Percentiles rank a stretch among this genome's conserved stretches.
phyloP scores from a whole-genome alignment of 352 stramenopile genomes.

The Blastocystis sp. region DNA sequence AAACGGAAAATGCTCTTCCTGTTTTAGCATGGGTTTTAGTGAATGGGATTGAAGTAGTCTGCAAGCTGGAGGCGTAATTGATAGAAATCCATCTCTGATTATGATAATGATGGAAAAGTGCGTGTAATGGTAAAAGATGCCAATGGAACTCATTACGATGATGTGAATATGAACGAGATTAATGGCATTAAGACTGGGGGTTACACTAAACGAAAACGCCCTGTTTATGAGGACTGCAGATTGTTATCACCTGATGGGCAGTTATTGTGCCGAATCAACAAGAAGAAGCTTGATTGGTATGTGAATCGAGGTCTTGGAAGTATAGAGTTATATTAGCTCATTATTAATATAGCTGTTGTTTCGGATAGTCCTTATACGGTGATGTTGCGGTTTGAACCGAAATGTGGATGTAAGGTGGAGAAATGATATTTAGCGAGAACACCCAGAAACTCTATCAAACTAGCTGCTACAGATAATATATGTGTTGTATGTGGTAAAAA shows the following conservation, averaged over 20 bases:
- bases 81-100: conserved; percentile 10
- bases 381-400: conserved; percentile 15
- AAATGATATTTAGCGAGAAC: not conserved
- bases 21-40: not conserved
- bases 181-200: not conserved
- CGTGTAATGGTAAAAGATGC: conserved; percentile 19
- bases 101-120: not conserved
- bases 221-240: conserved; percentile 45
- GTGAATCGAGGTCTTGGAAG: conserved; percentile 25
- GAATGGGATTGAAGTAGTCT: not conserved
- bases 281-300: conserved; percentile 60
- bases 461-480: conserved; percentile 18
- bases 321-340: not conserved
- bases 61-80: not conserved
- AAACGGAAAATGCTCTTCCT: not conserved
- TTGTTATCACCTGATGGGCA: conserved; percentile 43
- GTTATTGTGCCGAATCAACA: conserved; percentile 27
- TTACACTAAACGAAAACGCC: conserved; percentile 25
- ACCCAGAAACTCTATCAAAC: not conserved
- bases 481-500: conserved; percentile 56
- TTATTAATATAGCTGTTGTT: conserved; percentile 25
- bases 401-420: not conserved
- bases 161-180: not conserved
- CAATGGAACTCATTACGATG: not conserved
- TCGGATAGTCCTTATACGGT: conserved; percentile 14